These are phyloP conservation scores for Leersia perrieri DNA, from an alignment of 176 grass and related monocot genomes.

Conservation along the genomic window DNA sequence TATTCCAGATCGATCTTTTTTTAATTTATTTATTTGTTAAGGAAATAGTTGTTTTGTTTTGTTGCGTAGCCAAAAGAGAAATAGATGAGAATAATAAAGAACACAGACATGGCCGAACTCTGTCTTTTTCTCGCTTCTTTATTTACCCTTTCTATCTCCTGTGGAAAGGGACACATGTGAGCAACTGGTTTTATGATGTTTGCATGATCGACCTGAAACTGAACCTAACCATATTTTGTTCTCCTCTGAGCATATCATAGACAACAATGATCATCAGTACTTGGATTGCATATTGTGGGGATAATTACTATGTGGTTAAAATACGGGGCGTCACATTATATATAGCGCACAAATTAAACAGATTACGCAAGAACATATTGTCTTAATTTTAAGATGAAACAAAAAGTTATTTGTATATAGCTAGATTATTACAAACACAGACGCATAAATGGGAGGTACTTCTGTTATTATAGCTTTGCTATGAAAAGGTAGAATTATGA, in stretches of 20 bases:
- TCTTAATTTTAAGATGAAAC: neutral
- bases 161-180: slow-evolving; percentile 31
- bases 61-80: slow-evolving; percentile 20
- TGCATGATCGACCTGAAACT: slow-evolving; percentile 7
- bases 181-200: slow-evolving; percentile 2
- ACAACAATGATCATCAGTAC: neutral
- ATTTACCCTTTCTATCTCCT: slow-evolving; percentile 38
- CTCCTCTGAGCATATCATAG: neutral
- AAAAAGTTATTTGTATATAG: neutral
- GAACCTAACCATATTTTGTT: neutral
- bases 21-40: neutral
- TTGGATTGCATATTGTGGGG: too few species aligned
- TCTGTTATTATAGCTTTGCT: neutral
- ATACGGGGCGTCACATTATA: too few species aligned
- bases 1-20: neutral
- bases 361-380: too few species aligned
- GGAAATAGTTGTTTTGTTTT: slow-evolving; percentile 7
- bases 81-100: neutral
- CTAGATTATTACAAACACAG: neutral
- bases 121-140: slow-evolving; percentile 18
- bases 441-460: neutral
- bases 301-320: too few species aligned
- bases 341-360: too few species aligned
- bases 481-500: neutral
- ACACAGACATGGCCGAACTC: slow-evolving; percentile 41